Evolutionary conservation across 768 basidiomycete species (phyloP), one percentile per base, ranked within the genome.

Genomic region (Boletus barrowsii): DNA sequence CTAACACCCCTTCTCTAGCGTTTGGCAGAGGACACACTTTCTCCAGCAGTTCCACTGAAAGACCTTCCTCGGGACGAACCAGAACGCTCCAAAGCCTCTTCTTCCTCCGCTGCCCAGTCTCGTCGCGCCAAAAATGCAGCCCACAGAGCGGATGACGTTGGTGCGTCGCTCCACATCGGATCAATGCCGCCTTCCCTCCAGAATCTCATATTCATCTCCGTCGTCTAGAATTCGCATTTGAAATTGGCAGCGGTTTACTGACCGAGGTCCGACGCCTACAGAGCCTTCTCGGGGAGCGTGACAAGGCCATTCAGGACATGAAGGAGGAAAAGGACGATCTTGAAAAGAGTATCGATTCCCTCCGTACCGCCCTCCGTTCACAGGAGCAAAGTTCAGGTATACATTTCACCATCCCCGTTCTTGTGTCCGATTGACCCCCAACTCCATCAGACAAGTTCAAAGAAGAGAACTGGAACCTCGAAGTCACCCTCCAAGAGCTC

Each of bases 391-490:
- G 78, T 55, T 79, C 89, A 54, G 92, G 92, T 88, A 60, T 50
- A 83, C 71, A 24, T 17, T 13, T 32, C 46, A 1, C 18, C 18
- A n/a, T 37, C 29, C 8, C 30, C 26, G 32, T 30, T 35, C 4
- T 51, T 20, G 45, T 29, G 39, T 51, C n/a, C 3, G 26, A 58
- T 33, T 51, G 10, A 64, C 9, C 2, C 13, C 9, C 22, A 30
- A 33, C 33, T 55, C 46, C 49, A 52, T 29, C 64, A 88, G 96
- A 98, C 69, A 93, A 93, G 59, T 96, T 86, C 83, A 93, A 93
- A 73, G 96, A 98, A 73, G 93, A 95, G 73, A 98, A 97, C 69
- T 98, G 97, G 97, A 96, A 98, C 66, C 84, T 98, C 53, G 96
- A 98, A 75, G 93, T 98, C 46, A 82, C 83, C 15, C 76, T 93